phyloP scores from a whole-genome alignment of 306 rosid species.

The Quercus gilva region DNA sequence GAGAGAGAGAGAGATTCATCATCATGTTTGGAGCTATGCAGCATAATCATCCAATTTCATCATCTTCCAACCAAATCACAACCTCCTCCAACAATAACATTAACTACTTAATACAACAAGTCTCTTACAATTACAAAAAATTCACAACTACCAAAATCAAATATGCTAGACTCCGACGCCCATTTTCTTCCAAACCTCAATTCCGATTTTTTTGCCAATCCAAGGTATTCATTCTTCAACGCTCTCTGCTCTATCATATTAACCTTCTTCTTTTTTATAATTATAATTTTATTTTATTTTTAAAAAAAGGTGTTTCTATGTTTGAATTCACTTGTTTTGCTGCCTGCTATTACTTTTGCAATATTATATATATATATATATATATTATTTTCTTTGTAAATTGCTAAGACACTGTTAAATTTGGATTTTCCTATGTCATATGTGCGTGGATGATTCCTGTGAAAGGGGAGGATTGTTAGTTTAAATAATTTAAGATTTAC shows the following conservation, averaged over 20 bases:
- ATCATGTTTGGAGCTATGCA: conserved; percentile 2
- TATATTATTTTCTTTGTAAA: background rate
- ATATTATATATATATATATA: too few species aligned
- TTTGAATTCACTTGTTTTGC: too few species aligned
- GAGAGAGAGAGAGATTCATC: background rate
- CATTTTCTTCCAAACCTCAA: conserved; percentile 20
- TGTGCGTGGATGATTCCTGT: background rate
- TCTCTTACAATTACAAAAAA: conserved; percentile 13
- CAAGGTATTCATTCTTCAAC: conserved; percentile 34
- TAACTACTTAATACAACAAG: background rate
- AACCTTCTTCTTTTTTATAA: too few species aligned
- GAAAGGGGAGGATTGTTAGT: too few species aligned
- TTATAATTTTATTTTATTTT: too few species aligned
- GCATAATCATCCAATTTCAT: background rate
- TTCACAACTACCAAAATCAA: conserved; percentile 6
- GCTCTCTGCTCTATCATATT: background rate
- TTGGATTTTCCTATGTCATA: background rate
- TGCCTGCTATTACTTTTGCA: background rate
- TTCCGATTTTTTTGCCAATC: conserved; percentile 48
- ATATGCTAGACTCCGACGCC: conserved; percentile 10
- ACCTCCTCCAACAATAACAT: conserved; percentile 7
- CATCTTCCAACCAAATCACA: conserved; percentile 25
- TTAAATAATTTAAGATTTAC: too few species aligned
- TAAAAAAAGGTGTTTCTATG: too few species aligned
- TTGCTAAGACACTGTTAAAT: background rate